Conservation (phyloP, 179 eudicot genomes). For the Heliamphora pulchella region DNA sequence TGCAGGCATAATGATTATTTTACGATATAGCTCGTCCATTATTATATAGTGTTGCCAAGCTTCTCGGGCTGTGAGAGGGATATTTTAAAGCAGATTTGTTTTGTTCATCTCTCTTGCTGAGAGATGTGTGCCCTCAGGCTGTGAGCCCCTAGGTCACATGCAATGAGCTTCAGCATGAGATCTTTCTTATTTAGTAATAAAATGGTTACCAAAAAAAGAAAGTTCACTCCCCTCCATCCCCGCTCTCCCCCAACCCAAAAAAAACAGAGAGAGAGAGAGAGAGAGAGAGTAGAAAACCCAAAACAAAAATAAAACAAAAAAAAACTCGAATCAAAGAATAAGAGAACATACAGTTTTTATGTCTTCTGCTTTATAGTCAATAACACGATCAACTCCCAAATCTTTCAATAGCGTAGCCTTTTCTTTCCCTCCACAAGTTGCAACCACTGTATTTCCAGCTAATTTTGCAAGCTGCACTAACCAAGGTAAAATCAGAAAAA, state of each 20-base stretch:
- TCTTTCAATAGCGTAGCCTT: constrained; percentile 66
- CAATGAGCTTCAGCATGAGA: too few species aligned
- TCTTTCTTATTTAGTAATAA: too few species aligned
- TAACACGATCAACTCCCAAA: constrained; percentile 91
- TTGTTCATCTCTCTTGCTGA: too few species aligned
- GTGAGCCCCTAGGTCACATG: too few species aligned
- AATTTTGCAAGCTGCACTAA: constrained; percentile 79
- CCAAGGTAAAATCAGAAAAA: constrained; percentile 5
- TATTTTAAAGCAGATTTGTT: too few species aligned
- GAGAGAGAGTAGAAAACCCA: not conserved
- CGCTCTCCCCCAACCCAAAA: not conserved
- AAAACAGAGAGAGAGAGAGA: constrained; percentile 12
- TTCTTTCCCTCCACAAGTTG: constrained; percentile 94
- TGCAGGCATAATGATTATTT: too few species aligned
- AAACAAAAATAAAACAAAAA: not conserved
- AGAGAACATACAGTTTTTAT: constrained; percentile 53
- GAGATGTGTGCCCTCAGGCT: too few species aligned
- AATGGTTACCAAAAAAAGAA: too few species aligned
- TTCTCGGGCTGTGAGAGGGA: too few species aligned
- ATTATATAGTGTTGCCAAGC: too few species aligned
- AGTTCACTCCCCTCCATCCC: too few species aligned
- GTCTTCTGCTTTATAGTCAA: constrained; percentile 77
- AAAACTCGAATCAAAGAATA: not conserved
- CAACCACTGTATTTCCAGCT: constrained; percentile 91
- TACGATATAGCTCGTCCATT: too few species aligned